Percentiles rank a stretch among this genome's conserved stretches.
Conservation (phyloP, 1,139 yeast species). For the Debaryomycetaceae sp. region DNA sequence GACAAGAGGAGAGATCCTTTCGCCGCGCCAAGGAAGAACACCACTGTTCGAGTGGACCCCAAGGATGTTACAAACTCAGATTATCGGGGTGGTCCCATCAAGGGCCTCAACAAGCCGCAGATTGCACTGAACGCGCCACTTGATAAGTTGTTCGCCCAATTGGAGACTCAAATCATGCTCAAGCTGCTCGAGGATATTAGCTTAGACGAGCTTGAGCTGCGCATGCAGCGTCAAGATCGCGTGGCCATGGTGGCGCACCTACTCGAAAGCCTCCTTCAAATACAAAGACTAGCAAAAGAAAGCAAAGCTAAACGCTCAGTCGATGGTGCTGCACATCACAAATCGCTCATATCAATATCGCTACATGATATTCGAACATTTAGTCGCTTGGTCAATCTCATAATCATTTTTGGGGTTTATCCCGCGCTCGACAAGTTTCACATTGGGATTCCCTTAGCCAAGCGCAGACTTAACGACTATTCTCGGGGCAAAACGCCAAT, state of each 20-base stretch:
- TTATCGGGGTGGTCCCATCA: conserved; percentile 13
- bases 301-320: conserved; percentile 11
- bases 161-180: conserved; percentile 21
- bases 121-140: conserved; percentile 28
- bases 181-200: conserved; percentile 24
- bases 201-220: conserved; percentile 11
- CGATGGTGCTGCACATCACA: conserved; percentile 16
- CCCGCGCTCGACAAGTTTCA: conserved; percentile 51
- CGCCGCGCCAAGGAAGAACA: conserved; percentile 19
- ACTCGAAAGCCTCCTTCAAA: conserved; percentile 27
- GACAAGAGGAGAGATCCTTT: too few species aligned
- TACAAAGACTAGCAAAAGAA: conserved; percentile 33
- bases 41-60: conserved; percentile 30
- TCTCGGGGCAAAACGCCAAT: conserved; percentile 21
- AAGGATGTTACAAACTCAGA: conserved; percentile 28
- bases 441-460: conserved; percentile 63
- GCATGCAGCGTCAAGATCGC: conserved; percentile 12
- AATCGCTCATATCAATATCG: conserved; percentile 62
- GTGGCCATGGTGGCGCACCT: conserved; percentile 16
- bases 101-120: conserved; percentile 35
- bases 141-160: conserved; percentile 29
- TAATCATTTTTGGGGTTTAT: conserved; percentile 69
- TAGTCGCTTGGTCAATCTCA: conserved; percentile 56
- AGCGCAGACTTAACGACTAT: conserved; percentile 51
- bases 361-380: conserved; percentile 78